phyloP scores from a whole-genome alignment of 495 filamentous ascomycete species.

The Aspergillus sparsus region DNA sequence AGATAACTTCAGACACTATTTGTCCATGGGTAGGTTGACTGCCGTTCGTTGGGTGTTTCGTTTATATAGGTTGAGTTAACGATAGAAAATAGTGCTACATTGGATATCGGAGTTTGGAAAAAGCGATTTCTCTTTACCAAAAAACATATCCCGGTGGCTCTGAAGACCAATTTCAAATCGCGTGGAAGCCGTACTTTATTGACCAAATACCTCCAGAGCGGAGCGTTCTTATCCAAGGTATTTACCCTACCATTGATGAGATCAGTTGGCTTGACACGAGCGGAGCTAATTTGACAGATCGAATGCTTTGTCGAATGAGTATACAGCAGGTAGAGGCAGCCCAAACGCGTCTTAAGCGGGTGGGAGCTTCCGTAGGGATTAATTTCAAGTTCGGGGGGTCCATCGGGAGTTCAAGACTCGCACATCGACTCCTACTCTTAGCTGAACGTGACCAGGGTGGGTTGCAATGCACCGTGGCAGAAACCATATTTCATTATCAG shows the following conservation, averaged over 20 bases:
- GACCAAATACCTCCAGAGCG: constrained; percentile 56
- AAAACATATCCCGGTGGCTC: constrained; percentile 52
- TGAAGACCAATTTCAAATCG: constrained; percentile 57
- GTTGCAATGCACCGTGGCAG: constrained; percentile 15
- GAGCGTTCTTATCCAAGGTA: constrained; percentile 23
- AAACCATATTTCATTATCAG: constrained; percentile 23
- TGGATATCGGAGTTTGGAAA: constrained; percentile 62
- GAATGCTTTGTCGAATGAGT: constrained; percentile 25
- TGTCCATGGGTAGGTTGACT: constrained; percentile 61
- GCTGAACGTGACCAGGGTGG: constrained; percentile 1
- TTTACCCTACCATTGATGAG: neutral
- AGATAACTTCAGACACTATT: constrained; percentile 64
- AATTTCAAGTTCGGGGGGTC: constrained; percentile 27
- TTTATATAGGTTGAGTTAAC: constrained; percentile 2
- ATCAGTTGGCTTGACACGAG: neutral
- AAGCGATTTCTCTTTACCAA: constrained; percentile 59
- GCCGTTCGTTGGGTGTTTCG: neutral
- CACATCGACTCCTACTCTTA: constrained; percentile 21
- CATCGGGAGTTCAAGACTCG: constrained; percentile 25
- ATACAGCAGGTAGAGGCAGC: constrained; percentile 19
- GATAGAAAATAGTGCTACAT: constrained; percentile 59
- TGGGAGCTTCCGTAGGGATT: constrained; percentile 19
- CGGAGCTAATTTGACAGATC: constrained; percentile 13
- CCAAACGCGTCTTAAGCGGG: constrained; percentile 21
- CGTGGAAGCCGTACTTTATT: constrained; percentile 68